Evolutionary conservation across 164 flowering plant species (phyloP).

Genomic region (Euptelea pleiosperma): DNA sequence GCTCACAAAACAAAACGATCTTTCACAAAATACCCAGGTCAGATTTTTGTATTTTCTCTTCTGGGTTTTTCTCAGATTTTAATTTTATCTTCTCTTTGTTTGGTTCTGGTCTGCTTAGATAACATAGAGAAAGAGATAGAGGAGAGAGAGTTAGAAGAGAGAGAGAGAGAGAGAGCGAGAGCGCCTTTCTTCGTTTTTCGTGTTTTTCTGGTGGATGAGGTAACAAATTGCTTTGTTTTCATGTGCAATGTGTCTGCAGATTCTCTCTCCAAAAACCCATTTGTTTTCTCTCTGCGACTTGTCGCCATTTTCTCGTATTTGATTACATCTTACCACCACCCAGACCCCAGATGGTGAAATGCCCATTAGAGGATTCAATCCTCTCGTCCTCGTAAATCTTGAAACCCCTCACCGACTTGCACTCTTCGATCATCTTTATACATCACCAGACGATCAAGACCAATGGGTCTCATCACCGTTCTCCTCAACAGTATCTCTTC

Average conservation of each 20-base stretch:
- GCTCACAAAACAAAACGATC: constrained; percentile 23
- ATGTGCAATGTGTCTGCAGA: constrained; percentile 63
- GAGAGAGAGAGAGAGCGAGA: constrained; percentile 15
- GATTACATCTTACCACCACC: background rate
- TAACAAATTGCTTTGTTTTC: constrained; percentile 40
- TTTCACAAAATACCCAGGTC: constrained; percentile 29
- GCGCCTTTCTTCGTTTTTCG: constrained; percentile 1
- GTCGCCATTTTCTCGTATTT: constrained; percentile 20
- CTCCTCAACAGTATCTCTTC: constrained; percentile 19
- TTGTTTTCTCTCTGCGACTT: constrained; percentile 30
- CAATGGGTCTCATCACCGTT: constrained; percentile 32
- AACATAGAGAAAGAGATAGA: constrained; percentile 14
- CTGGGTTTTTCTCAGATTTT: constrained; percentile 24
- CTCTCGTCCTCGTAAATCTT: constrained; percentile 14
- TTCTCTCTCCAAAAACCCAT: constrained; percentile 28
- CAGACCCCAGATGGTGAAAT: constrained; percentile 54
- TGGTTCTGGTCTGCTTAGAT: constrained; percentile 17
- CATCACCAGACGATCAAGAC: constrained; percentile 5
- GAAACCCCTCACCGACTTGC: constrained; percentile 16
- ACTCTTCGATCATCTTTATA: constrained; percentile 10
- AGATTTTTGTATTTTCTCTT: constrained; percentile 24
- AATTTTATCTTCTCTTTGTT: constrained; percentile 17
- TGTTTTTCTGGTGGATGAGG: background rate
- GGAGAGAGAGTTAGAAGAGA: background rate
- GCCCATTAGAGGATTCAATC: constrained; percentile 36